Evolutionary conservation across 768 basidiomycete species (phyloP), one percentile per base, ranked within the genome.

Genomic region (Calocybe cyanea): DNA sequence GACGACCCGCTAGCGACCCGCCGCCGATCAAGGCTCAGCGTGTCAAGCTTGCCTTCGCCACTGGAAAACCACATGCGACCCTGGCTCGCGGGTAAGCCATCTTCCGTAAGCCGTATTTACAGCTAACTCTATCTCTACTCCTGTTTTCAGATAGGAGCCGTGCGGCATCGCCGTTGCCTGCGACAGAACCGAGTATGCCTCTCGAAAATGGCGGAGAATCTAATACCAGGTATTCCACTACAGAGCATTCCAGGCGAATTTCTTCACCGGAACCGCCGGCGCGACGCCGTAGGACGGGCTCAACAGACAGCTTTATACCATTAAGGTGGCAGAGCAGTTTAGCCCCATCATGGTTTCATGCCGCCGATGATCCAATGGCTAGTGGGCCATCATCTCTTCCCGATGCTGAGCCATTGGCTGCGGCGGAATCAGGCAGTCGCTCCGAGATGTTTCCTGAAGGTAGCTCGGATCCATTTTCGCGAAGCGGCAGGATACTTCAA

Each of bases 51-150:
- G 25, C 31, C 39, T 7, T 41, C 49, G n/a, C 49, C 49, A 13
- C 25, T 45, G 43, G 48, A 44, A 19, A 11, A 40, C 4, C 46
- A 36, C n/a, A 41, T 43, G 36, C 36, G 23, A 10, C 37, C 42
- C 8, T 49, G 37, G 41, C 20, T 50, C 13, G 34, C 38, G 21
- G 39, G 39, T 45, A n/a, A 36, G 38, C 19, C 21, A 20, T 41
- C 25, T 19, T 17, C n/a, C 19, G 13, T 2, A 24, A 17, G 14
- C 41, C 35, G 28, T 23, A 1, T 20, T 14, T 25, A 3, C 36
- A 14, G 17, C n/a, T n/a, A n/a, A n/a, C n/a, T n/a, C 25, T 41
- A 20, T 11, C 19, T 39, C 14, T 25, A 3, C 28, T 7, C 1
- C 21, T 21, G 34, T n/a, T 36, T 28, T 28, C 14, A 47, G 46